A percentile compares a stretch with the other conserved stretches of the same genome.
These are phyloP conservation scores for Neurospora pannonica DNA, from an alignment of 495 filamentous ascomycete species.

Conservation along the genomic window DNA sequence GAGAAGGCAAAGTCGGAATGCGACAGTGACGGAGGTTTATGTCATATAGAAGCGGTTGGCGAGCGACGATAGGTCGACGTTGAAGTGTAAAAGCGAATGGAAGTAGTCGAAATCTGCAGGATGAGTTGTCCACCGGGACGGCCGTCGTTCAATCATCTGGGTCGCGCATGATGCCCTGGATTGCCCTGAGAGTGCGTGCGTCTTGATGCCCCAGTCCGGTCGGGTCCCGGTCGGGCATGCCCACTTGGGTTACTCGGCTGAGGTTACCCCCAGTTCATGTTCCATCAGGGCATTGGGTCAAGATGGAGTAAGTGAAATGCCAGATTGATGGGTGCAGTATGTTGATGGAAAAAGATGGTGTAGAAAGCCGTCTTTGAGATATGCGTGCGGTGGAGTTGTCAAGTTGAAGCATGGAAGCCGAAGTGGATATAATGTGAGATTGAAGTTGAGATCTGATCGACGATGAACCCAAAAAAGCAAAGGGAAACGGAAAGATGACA, in stretches of 20 bases:
- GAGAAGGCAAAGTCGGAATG: not conserved
- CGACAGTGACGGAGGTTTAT: constrained; percentile 7
- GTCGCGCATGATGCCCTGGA: not conserved
- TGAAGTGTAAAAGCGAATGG: constrained; percentile 18
- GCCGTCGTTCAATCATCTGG: constrained; percentile 15
- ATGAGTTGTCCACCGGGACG: constrained; percentile 36
- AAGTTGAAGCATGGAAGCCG: not conserved
- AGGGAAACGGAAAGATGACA: not conserved
- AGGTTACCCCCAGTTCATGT: not conserved
- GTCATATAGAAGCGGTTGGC: constrained; percentile 15
- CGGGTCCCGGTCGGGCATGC: not conserved
- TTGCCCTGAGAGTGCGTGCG: not conserved
- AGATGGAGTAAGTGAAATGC: not conserved
- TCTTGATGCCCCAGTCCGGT: not conserved
- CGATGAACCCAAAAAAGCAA: not conserved
- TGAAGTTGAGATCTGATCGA: not conserved
- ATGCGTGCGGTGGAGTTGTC: not conserved
- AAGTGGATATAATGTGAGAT: not conserved
- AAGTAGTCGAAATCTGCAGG: constrained; percentile 36
- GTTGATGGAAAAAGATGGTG: not conserved
- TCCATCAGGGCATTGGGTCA: not conserved
- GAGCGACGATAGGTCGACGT: not conserved
- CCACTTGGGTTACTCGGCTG: not conserved
- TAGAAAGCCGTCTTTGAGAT: not conserved
- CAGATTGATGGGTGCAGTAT: not conserved